A percentile compares a stretch with the other conserved stretches of the same genome.
Conservation (phyloP, 192 early-diverging fungal genomes). For the Podila verticillata region DNA sequence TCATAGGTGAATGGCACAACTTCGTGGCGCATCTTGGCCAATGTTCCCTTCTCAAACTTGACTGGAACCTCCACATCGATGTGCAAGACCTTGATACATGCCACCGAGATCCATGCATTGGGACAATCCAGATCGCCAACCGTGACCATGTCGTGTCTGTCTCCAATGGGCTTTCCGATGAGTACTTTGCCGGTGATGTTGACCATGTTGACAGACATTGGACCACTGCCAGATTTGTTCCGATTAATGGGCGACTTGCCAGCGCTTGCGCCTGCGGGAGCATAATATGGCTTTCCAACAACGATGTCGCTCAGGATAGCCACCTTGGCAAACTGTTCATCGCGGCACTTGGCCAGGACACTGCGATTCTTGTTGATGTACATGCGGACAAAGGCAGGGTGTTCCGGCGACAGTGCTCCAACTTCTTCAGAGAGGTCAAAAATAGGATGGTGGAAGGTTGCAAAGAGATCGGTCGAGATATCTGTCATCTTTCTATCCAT, state of each 20-base stretch:
- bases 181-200: conserved; percentile 28
- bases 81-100: conserved; percentile 23
- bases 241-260: not conserved
- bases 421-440: conserved; percentile 24
- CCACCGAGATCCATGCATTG: conserved; percentile 51
- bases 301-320: conserved; percentile 34
- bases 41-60: conserved; percentile 48
- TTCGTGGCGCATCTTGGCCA: conserved; percentile 44
- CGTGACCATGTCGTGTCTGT: conserved; percentile 47
- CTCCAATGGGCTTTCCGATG: conserved; percentile 56
- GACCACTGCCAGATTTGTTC: not conserved
- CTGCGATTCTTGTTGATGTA: conserved; percentile 48
- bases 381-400: conserved; percentile 35
- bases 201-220: conserved; percentile 21
- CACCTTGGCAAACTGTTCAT: conserved; percentile 43
- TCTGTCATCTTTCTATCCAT: conserved; percentile 53
- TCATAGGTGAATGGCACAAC: conserved; percentile 27
- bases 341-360: conserved; percentile 39
- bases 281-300: conserved; percentile 27
- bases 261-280: not conserved
- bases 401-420: conserved; percentile 32
- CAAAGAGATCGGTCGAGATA: conserved; percentile 40
- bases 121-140: conserved; percentile 52
- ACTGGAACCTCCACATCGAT: conserved; percentile 33
- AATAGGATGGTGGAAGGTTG: conserved; percentile 39